Evolutionary conservation across 208 protist species (phyloP), one percentile per base, ranked within the genome.

Genomic region (Endotrypanum monterogeii): DNA sequence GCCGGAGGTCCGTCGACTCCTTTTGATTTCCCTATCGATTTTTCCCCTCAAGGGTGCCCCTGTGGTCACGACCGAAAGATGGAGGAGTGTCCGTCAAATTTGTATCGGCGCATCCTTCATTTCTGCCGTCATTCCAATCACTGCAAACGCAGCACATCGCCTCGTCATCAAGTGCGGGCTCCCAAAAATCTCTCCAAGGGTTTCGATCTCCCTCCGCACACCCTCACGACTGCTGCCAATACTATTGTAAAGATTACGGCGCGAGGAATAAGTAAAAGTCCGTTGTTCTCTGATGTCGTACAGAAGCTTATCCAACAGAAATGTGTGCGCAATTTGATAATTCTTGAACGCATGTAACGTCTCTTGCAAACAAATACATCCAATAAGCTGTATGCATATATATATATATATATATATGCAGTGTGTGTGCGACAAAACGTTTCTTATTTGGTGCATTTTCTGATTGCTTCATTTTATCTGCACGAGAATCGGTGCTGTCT

Each of bases 281-380:
- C 54, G 23, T 66, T 68, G 20, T 79, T 74, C 18, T 41, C 20
- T 7, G 68, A 35, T 12, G 75, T 79, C 2, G 23, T 71, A 25
- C 50, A 69, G 46, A 66, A 32, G 41, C 35, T 79, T 25, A 62
- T 63, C 54, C 41, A 80, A 20, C 7, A 67, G 37, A 11, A 30
- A n/a, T 78, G 74, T 18, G 16, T 73, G 3, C 74, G 74, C 16
- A 78, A 78, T 39, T 20, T 80, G 51, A 68, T 80, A 12, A 61
- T 74, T n/a, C n/a, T n/a, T n/a, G n/a, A n/a, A n/a, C n/a, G n/a
- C n/a, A n/a, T n/a, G n/a, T n/a, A n/a, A n/a, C n/a, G n/a, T n/a
- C n/a, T n/a, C n/a, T n/a, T n/a, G n/a, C n/a, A n/a, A n/a, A n/a
- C n/a, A n/a, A n/a, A n/a, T n/a, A n/a, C n/a, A n/a, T n/a, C n/a